phyloP scores from a whole-genome alignment of 805 yeast species.

The Wickerhamiella occidentalis region DNA sequence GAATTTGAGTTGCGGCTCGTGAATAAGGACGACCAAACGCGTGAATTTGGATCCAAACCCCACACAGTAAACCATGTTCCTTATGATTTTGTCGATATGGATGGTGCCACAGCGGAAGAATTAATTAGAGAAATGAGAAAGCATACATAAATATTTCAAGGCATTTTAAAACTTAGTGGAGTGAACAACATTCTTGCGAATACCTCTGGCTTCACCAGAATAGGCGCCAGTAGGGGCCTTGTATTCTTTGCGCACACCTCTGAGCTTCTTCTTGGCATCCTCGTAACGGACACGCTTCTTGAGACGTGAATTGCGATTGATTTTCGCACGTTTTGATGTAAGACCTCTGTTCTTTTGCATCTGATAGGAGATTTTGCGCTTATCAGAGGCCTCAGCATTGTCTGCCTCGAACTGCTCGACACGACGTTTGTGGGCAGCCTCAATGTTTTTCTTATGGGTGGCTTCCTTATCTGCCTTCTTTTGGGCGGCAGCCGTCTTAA shows the following conservation, averaged over 20 bases:
- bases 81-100: conserved; percentile 61
- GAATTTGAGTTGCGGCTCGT: conserved; percentile 48
- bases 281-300: conserved; percentile 97
- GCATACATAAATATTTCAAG: conserved; percentile 4
- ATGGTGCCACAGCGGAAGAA: conserved; percentile 16
- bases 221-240: conserved; percentile 64
- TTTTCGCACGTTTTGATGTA: conserved; percentile 86
- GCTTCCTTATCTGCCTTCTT: conserved; percentile 48
- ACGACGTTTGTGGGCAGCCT: conserved; percentile 61
- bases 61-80: conserved; percentile 91
- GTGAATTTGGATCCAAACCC: conserved; percentile 67
- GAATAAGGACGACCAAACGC: conserved; percentile 47
- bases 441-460: conserved; percentile 50
- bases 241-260: conserved; percentile 83
- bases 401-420: conserved; percentile 58
- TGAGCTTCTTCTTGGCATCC: conserved; percentile 84
- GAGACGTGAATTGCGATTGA: conserved; percentile 88
- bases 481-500: conserved; percentile 39
- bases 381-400: conserved; percentile 58
- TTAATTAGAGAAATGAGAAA: conserved; percentile 13
- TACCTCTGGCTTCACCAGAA: conserved; percentile 94
- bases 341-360: conserved; percentile 93
- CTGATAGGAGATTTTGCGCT: conserved; percentile 90
- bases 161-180: conserved; percentile 51
- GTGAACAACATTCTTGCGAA: conserved; percentile 83